Percentiles rank a stretch among this genome's conserved stretches.
phyloP scores from a whole-genome alignment of 2,329 filamentous ascomycete species.

The Fusarium sp. region DNA sequence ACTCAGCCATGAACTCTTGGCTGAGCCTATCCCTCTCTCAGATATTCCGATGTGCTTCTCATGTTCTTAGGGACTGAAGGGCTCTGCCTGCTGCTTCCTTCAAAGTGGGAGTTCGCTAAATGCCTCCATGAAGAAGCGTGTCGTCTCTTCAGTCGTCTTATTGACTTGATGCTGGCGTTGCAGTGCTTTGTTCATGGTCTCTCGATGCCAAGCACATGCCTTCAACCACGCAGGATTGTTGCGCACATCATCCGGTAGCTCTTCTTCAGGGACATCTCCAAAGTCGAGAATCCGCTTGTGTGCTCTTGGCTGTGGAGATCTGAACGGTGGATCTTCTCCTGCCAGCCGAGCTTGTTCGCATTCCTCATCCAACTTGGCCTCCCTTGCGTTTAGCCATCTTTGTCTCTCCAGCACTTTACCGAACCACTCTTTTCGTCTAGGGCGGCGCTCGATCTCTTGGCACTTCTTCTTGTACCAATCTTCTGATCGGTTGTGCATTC shows the following conservation, averaged over 20 bases:
- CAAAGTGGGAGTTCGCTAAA: conserved; percentile 3
- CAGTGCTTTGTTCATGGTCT: conserved; percentile 38
- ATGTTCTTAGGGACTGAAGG: background rate
- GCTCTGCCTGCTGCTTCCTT: background rate
- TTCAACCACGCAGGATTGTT: conserved; percentile 60
- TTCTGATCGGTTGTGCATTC: conserved; percentile 56
- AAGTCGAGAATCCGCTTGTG: conserved; percentile 50
- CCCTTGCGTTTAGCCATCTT: conserved; percentile 45
- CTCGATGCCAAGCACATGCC: conserved; percentile 53
- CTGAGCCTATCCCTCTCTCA: background rate
- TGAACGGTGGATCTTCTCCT: conserved; percentile 28
- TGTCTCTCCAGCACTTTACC: conserved; percentile 58
- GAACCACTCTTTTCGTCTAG: conserved; percentile 63
- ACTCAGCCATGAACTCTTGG: too few relatives aligned
- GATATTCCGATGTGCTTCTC: background rate
- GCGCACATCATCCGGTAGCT: conserved; percentile 59
- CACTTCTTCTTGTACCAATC: conserved; percentile 62
- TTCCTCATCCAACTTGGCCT: conserved; percentile 29
- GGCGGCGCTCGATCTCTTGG: conserved; percentile 61
- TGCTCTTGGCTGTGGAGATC: conserved; percentile 46
- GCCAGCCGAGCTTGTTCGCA: conserved; percentile 15
- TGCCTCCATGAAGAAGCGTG: conserved; percentile 33
- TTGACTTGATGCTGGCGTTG: conserved; percentile 24
- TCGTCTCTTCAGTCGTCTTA: conserved; percentile 37
- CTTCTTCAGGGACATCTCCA: conserved; percentile 51